These are phyloP conservation scores for Myriosclerotinia scirpicola DNA, from an alignment of 2,329 filamentous ascomycete species.

Conservation along the genomic window DNA sequence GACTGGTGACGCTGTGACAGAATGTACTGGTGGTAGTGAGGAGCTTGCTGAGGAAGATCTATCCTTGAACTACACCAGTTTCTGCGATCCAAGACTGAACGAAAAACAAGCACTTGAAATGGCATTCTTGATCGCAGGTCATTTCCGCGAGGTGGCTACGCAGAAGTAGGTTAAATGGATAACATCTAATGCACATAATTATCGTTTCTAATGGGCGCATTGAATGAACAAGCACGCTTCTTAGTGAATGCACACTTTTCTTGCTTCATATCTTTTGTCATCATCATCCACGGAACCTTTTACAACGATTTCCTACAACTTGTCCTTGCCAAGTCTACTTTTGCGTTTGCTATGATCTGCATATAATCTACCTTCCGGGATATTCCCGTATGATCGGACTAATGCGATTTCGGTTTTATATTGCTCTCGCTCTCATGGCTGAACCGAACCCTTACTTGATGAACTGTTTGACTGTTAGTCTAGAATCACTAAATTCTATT, in stretches of 20 bases:
- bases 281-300: not conserved
- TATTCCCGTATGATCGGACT: not conserved
- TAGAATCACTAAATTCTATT: too few species aligned
- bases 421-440: not conserved
- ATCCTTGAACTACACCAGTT: conserved; percentile 88
- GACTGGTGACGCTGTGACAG: conserved; percentile 93
- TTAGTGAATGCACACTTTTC: not conserved
- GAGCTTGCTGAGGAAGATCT: conserved; percentile 85
- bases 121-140: conserved; percentile 88
- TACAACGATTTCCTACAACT: not conserved
- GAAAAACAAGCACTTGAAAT: conserved; percentile 97
- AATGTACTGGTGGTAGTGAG: conserved; percentile 89
- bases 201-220: not conserved
- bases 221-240: not conserved
- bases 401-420: not conserved
- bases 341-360: not conserved
- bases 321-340: not conserved
- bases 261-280: not conserved
- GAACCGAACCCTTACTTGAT: not conserved
- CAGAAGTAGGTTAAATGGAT: conserved; percentile 2
- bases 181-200: not conserved
- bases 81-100: conserved; percentile 92
- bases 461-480: not conserved
- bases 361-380: not conserved
- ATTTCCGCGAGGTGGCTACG: conserved; percentile 41